Base-by-base conservation (phyloP, 495 filamentous ascomycete genomes). In the Penicillium atrosanguineum region DNA sequence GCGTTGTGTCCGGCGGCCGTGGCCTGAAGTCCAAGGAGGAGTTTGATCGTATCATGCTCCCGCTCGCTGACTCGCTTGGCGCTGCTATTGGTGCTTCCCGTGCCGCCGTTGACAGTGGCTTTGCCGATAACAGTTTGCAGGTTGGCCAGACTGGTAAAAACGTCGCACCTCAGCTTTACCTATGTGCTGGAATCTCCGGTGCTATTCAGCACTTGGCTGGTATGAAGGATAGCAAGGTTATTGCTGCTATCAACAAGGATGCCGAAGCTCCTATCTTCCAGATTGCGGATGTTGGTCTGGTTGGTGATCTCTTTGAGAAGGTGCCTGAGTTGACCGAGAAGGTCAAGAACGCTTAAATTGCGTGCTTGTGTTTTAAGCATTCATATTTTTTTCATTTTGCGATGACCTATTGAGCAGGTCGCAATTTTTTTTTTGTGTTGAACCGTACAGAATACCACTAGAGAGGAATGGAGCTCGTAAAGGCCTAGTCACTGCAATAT, bases 171-270 rank as follows among this genome's bases (percentile, higher is more conserved):
- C 87, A 98, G 71, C 76, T 97, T 55, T 98, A 98, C 68, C 81
- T 98, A 52, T 94, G 90, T 28, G 93, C 91, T 15, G 94, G 94
- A 63, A 97, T 98, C 64, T 94, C 88, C 6, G 94, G 94, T 43
- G 94, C 94, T 20, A 98, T 98, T 57, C 94, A 98, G 74, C 94
- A 98, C 81, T 75, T 98, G 72, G 95, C 95, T 39, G 94, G 94
- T 67, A 98, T 98, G 94, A 98, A 98, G 83, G 94, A 98, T 69
- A 95, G 90, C 78, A 98, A 98, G 79, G 95, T 98, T 55, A 98
- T 98, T 79, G 95, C 91, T 36, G 90, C 89, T 26, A 97, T 98
- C 68, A 97, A 98, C 79, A 98, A 98, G 79, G 94, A 97, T 63
- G 76, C 83, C 2, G 94, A 98, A 73, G 94, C 93, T 48, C 94